Base-by-base conservation (phyloP, 176 grass and related monocot species). In the Cenchrus americanus region DNA sequence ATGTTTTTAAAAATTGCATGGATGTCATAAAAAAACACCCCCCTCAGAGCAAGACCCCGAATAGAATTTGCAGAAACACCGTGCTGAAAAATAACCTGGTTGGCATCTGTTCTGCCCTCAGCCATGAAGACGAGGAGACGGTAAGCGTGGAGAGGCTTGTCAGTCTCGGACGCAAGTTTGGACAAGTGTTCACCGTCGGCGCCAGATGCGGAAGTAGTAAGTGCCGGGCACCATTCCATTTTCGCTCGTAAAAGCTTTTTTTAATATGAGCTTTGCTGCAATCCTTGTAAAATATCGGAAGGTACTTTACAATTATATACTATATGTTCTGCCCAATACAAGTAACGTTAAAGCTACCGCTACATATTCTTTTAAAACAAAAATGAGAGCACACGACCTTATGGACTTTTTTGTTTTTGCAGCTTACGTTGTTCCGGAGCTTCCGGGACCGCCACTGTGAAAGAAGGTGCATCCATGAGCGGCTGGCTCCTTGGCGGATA, bases 1-100 rank as follows among this genome's bases (percentile, higher is more conserved):
- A 51, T 18, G 3, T 73, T 73, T 73, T 73, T 18, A 8, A 73
- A 30, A 0, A 52, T 0, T 73, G 70, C 70, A 52, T 52, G 47
- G 7, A 5, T 5, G 7, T 9, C 47, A 73, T 73, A 51, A 51
- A 30, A 72, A 73, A 52, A 10, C 1, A 51, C 10, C 70, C 46
- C 10, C 46, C 70, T 0, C 8, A n/a, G 9, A 1, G 10, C 46
- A 5, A 27, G 24, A 1, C 0, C 0, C 69, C 69, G 50, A 50
- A 1, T 27, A 3, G 0, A 0, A 51, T 5, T 51, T 73, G 47
- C 47, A 30, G 18, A n/a, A 0, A 10, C 4, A 1, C 4, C 14
- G 14, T 51, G 10, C 0, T 0, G 0, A 50, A 5, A 72, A 18
- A 14, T 30, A 51, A 51, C 47, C 8, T 73, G 15, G 46, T 5